Base-by-base conservation (phyloP, 1,139 yeast species). In the Suhomyces bokatorum region DNA sequence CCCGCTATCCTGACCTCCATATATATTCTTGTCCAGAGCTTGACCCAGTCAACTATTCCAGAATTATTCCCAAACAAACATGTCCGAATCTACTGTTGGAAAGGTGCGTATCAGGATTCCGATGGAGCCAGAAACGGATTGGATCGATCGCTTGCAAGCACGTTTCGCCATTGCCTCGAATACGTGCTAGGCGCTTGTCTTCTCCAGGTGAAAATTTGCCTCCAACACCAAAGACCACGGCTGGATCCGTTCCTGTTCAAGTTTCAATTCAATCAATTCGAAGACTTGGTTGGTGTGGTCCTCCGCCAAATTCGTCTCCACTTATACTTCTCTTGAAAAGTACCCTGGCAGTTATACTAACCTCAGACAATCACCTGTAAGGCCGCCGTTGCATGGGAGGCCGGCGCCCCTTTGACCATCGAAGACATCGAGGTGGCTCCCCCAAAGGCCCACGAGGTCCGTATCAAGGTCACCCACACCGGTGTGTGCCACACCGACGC, bases 401-500 rank as follows among this genome's bases (percentile, higher is more conserved):
- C 98, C 29, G 85, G 80, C 37, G 81, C 89, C 67, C 97, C 96
- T 48, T 77, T 93, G 58, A 60, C 82, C 39, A 78, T 93, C 50
- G 99, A 95, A 70, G 89, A 87, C 47, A 77, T 93, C 54, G 91
- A 86, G 63, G 99, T 95, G 37, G 85, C 80, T 27, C 89, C 99
- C 30, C 99, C 99, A 56, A 85, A 81, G 65, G 97, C 97, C 39
- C 97, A 93, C 64, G 99, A 93, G 72, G 98, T 93, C 43, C 86
- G 99, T 67, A 87, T 93, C 68, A 87, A 89, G 71, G 72, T 93
- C 49, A 75, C 77, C 43, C 79, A 87, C 73, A 87, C 97, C 33
- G 99, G 98, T 64, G 96, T 93, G 38, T 93, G 99, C 68, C 99
- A 93, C 75, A 93, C 99, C 37, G 99, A 93, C 64, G 98, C 97